Evolutionary conservation across 208 protist species (phyloP).

Genomic region (Wallacemonas rigidus): DNA sequence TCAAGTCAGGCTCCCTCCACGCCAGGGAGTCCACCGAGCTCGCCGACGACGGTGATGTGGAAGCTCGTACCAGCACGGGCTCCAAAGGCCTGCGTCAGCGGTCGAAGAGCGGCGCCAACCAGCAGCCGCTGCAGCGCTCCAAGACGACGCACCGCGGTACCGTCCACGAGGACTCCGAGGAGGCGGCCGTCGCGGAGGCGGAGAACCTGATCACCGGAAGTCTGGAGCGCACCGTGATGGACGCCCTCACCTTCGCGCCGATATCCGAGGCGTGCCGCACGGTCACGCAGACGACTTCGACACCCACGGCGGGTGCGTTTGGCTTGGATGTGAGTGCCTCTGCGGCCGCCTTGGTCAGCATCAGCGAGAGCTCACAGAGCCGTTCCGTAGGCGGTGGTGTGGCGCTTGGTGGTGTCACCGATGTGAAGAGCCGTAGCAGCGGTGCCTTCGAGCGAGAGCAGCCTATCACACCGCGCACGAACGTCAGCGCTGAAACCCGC

Average conservation of each 20-base stretch:
- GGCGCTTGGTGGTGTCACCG: neutral
- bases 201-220: slow-evolving; percentile 14
- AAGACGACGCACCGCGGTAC: slow-evolving; percentile 15
- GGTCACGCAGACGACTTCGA: neutral
- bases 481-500: slow-evolving; percentile 7
- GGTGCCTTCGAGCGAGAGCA: slow-evolving; percentile 22
- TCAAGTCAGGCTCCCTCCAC: neutral
- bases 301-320: slow-evolving; percentile 1
- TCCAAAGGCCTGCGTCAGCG: slow-evolving; percentile 14
- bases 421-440: slow-evolving; percentile 12
- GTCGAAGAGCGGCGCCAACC: slow-evolving; percentile 13
- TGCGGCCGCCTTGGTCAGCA: slow-evolving; percentile 6
- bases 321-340: slow-evolving; percentile 8
- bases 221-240: slow-evolving; percentile 6
- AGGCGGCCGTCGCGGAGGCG: slow-evolving; percentile 10
- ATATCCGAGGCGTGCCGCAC: slow-evolving; percentile 27
- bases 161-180: slow-evolving; percentile 14
- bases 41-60: neutral
- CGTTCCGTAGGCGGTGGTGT: neutral
- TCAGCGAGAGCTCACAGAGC: slow-evolving; percentile 1
- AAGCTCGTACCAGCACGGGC: neutral
- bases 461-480: slow-evolving; percentile 17
- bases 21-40: neutral
- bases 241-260: slow-evolving; percentile 31
- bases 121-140: slow-evolving; percentile 12